Evolutionary conservation across 352 stramenopile genomes (phyloP), one percentile per base, ranked within the genome.

Genomic region (Pythium monospermum): DNA sequence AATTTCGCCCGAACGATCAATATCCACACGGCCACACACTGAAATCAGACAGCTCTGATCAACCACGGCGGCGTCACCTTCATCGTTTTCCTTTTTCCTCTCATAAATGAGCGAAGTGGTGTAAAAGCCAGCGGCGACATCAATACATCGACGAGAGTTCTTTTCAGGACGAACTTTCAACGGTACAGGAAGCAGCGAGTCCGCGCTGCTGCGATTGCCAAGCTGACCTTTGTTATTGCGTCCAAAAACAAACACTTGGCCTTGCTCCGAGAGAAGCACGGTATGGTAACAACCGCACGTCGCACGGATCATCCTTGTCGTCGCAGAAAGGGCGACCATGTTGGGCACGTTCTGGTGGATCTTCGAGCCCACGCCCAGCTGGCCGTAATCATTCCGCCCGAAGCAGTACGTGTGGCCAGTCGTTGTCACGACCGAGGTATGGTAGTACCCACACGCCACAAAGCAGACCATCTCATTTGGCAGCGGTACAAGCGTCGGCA

Each of bases 141-240:
- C 82, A 15, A 95, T 69, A 22, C 83, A 91, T 18, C 81, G 64
- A 12, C 82, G 76, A 22, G 69, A 59, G 47, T 83, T 90, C 55
- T 92, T 91, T 35, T 92, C 81, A 0, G 82, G 80, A 16, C 84
- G 80, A 39, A 93, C 76, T 60, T 91, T 91, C 1, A 95, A 59
- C 1, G 80, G 78, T 25, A 95, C 81, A 25, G 84, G 84, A 10
- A 93, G 46, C 15, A 93, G 67, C 13, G 84, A 82, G 49, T 95
- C 85, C 0, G 84, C 78, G 41, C 78, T 94, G 15, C 83, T 80
- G 16, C 85, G 71, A 62, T 94, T 95, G 2, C 85, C 85, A 21
- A 95, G 70, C 49, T 95, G 85, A 0, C 85, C 85, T 58, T 95
- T 93, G 64, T 95, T 95, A 59, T 95, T 95, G 26, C 85, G 55